Base-by-base conservation (phyloP, 2,329 filamentous ascomycete species). In the Karstenula rhodostoma region DNA sequence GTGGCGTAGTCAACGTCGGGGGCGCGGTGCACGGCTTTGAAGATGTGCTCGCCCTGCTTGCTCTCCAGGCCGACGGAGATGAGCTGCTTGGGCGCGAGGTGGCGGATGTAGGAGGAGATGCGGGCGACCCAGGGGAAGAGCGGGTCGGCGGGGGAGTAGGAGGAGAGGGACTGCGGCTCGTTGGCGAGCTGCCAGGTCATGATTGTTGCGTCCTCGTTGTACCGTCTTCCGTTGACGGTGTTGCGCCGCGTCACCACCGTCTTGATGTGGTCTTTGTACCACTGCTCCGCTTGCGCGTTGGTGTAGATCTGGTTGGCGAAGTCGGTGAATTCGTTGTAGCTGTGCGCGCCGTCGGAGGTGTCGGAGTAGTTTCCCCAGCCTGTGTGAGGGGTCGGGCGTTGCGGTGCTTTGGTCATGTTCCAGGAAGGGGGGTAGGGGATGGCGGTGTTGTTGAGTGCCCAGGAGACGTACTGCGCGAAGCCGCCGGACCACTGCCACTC, bases 131-230 rank as follows among this genome's bases (percentile, higher is more conserved):
- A 79, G 2, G 75, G 67, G 55, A 79, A 71, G 8, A 79, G 67
- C 4, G 73, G 58, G 52, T 79, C 77, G 70, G 72, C 19, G 73
- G 75, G 0, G 72, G 65, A 5, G 64, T 61, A 4, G 73, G 62
- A 15, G 35, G 25, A 50, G 63, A 67, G n/a, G 4, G 71, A 68
- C 49, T 79, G 77, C 3, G 77, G 77, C 58, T 79, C 77, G 52
- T 79, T 79, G 29, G 77, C 77, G 8, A 79, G 66, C 59, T 79
- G 75, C 77, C 77, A 79, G 17, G 77, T 78, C 77, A 79, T 79
- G 53, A 79, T 73, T 0, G 77, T 77, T 0, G 77, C 69, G 58
- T 78, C 77, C 33, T 78, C 72, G 7, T 61, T 74, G 62, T 79
- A 79, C 0, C 70, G 32, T 1, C 74, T 70, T 1, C 76, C 75